Percentiles rank a stretch among this genome's conserved stretches.
These are phyloP conservation scores for Escovopsis sp. DNA, from an alignment of 2,329 filamentous ascomycete genomes.

Conservation along the genomic window DNA sequence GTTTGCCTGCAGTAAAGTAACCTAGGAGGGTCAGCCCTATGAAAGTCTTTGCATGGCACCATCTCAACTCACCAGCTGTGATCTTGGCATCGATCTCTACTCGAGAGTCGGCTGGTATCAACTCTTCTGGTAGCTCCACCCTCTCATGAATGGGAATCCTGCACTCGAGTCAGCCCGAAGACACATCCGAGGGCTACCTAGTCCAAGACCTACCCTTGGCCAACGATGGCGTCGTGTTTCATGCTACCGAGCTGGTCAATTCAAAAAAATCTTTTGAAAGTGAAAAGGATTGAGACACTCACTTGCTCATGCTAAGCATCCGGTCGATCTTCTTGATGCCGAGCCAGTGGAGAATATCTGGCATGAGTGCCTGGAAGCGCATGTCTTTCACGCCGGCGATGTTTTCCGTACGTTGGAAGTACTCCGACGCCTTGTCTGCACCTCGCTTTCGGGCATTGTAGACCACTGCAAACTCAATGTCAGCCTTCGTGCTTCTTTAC, in stretches of 20 bases:
- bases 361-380: constrained; percentile 97
- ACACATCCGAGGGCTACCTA: constrained; percentile 4
- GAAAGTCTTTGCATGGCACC: neutral
- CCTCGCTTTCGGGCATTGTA: constrained; percentile 74
- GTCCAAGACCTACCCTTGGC: constrained; percentile 46
- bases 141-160: constrained; percentile 78
- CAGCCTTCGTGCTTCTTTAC: constrained; percentile 1
- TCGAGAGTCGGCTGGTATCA: constrained; percentile 86
- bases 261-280: neutral
- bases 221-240: constrained; percentile 82
- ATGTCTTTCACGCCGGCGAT: constrained; percentile 94
- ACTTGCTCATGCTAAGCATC: constrained; percentile 98
- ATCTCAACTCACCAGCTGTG: constrained; percentile 57
- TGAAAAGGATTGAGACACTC: constrained; percentile 19
- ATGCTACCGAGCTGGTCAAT: constrained; percentile 38
- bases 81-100: constrained; percentile 99
- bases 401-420: constrained; percentile 95
- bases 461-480: constrained; percentile 27
- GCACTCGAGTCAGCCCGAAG: neutral
- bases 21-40: constrained; percentile 23
- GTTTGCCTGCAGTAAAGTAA: constrained; percentile 75
- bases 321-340: constrained; percentile 97
- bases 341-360: constrained; percentile 93
- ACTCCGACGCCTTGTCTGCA: constrained; percentile 70
- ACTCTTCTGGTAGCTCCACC: constrained; percentile 80